These are phyloP conservation scores for Fragilaria radians DNA, from an alignment of 108 stramenopile genomes.

Conservation along the genomic window DNA sequence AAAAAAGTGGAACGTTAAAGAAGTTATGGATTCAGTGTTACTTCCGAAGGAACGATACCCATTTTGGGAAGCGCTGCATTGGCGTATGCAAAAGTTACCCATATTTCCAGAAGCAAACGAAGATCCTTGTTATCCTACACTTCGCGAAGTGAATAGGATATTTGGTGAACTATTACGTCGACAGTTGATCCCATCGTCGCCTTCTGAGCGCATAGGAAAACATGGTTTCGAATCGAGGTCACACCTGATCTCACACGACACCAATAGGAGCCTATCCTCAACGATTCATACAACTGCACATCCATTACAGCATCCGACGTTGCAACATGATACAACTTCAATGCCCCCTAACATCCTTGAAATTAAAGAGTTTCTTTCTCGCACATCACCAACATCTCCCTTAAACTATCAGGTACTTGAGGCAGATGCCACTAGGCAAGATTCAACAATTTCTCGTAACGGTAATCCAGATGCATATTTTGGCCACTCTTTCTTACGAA, in stretches of 20 bases:
- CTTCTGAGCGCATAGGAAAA: background rate
- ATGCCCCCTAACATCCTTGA: too few relatives aligned
- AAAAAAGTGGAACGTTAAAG: background rate
- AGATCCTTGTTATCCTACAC: background rate
- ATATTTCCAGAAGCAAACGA: constrained; percentile 3
- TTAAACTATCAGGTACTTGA: background rate
- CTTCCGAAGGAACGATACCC: background rate
- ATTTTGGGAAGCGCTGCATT: background rate
- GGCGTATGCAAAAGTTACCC: background rate
- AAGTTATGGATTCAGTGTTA: background rate
- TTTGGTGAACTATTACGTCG: constrained; percentile 6
- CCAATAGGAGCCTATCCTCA: too few relatives aligned
- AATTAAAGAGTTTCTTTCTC: too few relatives aligned
- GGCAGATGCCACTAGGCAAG: too few relatives aligned
- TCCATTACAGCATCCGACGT: too few relatives aligned
- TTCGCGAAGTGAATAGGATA: background rate
- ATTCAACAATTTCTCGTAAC: too few relatives aligned
- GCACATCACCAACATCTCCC: background rate
- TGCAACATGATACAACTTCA: too few relatives aligned
- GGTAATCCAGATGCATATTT: too few relatives aligned
- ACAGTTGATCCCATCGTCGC: too few relatives aligned
- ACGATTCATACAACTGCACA: too few relatives aligned
- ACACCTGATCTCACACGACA: too few relatives aligned
- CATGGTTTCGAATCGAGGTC: background rate
- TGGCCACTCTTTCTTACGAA: too few relatives aligned